Conservation (phyloP, 768 basidiomycete species). For the Mycena albidolilacea region DNA sequence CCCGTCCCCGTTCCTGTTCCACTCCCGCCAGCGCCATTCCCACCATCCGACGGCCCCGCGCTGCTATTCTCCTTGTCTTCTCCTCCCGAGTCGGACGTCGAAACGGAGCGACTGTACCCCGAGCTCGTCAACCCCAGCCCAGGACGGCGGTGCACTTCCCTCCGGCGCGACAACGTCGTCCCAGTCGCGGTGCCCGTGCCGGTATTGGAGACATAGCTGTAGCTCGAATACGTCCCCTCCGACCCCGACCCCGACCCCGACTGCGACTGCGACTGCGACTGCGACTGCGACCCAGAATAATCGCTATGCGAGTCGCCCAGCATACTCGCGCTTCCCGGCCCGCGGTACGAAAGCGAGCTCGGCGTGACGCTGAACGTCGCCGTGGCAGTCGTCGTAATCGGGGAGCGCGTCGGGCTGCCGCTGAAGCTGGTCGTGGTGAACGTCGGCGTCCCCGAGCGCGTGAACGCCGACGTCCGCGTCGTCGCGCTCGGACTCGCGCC, state of each 20-base stretch:
- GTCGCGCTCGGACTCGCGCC: background rate
- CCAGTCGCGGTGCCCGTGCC: background rate
- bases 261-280: slow-evolving; percentile 31
- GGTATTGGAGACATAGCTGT: background rate
- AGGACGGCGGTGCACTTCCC: slow-evolving; percentile 44
- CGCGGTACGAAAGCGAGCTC: slow-evolving; percentile 37
- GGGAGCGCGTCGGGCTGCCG: slow-evolving; percentile 15
- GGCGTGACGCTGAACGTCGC: slow-evolving; percentile 39
- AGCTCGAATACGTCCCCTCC: slow-evolving; percentile 43
- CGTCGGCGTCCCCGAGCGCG: slow-evolving; percentile 16
- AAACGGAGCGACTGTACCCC: slow-evolving; percentile 42
- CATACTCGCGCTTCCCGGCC: slow-evolving; percentile 36
- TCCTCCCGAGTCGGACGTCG: slow-evolving; percentile 19
- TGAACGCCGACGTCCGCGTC: background rate
- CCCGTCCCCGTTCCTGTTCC: slow-evolving; percentile 41
- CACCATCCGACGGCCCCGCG: slow-evolving; percentile 32
- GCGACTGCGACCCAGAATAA: slow-evolving; percentile 46
- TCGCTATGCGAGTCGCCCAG: slow-evolving; percentile 37
- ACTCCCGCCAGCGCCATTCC: slow-evolving; percentile 31
- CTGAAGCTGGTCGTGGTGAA: background rate
- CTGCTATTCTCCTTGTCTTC: slow-evolving; percentile 39
- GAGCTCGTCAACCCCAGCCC: slow-evolving; percentile 65
- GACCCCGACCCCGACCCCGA: slow-evolving; percentile 53
- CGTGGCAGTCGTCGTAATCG: slow-evolving; percentile 27
- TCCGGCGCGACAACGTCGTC: slow-evolving; percentile 31